Conservation (phyloP, 192 early-diverging fungal genomes). For the Backusella parvicylindrica region DNA sequence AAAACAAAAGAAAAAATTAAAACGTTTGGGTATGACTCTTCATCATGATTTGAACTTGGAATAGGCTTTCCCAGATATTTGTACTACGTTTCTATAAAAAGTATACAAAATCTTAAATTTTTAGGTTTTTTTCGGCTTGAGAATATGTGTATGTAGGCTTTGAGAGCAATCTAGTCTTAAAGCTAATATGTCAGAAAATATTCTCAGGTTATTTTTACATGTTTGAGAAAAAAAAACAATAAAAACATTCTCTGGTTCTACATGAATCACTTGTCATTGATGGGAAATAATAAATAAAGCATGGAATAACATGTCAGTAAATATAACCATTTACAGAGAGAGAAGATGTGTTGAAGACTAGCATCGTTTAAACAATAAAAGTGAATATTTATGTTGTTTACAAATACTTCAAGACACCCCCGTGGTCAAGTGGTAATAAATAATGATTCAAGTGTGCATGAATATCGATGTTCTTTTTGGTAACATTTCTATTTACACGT, state of each 20-base stretch:
- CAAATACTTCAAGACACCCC: neutral
- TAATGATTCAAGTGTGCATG: neutral
- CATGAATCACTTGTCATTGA: no score
- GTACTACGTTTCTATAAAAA: neutral
- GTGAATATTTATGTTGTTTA: neutral
- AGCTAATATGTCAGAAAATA: neutral
- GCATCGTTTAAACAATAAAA: neutral
- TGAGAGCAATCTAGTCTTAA: neutral
- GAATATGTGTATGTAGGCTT: no score
- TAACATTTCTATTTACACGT: neutral
- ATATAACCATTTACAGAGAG: neutral
- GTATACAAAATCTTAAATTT: neutral
- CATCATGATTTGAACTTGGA: no score
- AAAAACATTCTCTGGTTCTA: no score
- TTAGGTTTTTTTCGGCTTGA: neutral
- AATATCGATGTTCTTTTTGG: neutral
- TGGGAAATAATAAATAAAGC: no score
- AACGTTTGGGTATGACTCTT: no score
- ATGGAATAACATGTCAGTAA: neutral
- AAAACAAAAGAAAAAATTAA: no score
- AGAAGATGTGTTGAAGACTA: neutral
- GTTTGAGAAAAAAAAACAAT: neutral
- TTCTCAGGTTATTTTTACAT: neutral
- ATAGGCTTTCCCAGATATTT: neutral
- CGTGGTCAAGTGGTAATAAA: neutral